Base-by-base conservation (phyloP, 129 eudicot species). In the Helianthus tuberosus region DNA sequence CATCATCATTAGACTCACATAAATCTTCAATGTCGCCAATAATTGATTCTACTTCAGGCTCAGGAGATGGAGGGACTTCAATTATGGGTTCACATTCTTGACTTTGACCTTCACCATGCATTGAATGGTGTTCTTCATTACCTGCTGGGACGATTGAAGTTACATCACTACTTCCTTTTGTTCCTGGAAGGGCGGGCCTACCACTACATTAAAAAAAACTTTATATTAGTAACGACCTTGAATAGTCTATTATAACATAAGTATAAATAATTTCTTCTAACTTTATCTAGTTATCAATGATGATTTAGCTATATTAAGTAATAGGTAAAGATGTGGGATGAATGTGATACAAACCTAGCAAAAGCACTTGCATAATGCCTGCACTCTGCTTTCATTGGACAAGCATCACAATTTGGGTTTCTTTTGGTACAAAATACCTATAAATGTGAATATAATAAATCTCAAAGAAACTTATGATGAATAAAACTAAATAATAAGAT, bases 371-470 rank as follows among this genome's bases (percentile, higher is more conserved):
- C 86, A 75, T 61, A 87, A 73, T 92, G 91, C 63, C 74, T 77
- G 81, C 94, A 92, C 48, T 81, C 88, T 47, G 62, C 88, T 76
- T 74, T 87, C 91, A 89, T 79, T 35, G 98, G 98, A 68, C 98
- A 92, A 11, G 88, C 88, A 36, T 83, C 74, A 74, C 98, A 92
- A 58, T 87, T 89, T 16, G 94, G 94, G 0, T 70, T 64, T 69
- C 5, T 72, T 78, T 85, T 92, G 23, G 88, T 82, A 73, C 98
- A 92, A 41, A 92, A 87, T 6, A 83, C 86, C 96, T 92, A 63
- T 20, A 5, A 41, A 54, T n/a, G 8, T 6, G 11, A 43, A 49
- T 10, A 39, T 65, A 27, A 32, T 12, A 7, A 52, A 39, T 8
- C 62, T 68, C 15, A 27, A 25, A 10, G 29, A 64, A 78, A 71